Conservation (phyloP, 2,329 filamentous ascomycete genomes). For the Trichoderma sp. region DNA sequence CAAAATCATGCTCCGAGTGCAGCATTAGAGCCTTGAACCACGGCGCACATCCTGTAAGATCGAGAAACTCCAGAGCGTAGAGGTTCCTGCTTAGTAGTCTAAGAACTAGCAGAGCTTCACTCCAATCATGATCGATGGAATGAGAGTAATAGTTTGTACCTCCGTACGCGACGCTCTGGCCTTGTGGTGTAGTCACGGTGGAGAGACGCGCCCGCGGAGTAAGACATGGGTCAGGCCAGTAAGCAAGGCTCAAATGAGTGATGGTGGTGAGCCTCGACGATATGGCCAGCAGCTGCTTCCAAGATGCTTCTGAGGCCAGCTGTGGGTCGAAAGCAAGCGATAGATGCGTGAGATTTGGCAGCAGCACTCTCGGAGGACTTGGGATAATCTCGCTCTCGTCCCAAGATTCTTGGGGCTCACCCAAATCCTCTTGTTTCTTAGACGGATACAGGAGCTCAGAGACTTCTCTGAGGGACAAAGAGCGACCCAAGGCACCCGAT, state of each 20-base stretch:
- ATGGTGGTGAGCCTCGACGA: slow-evolving; percentile 56
- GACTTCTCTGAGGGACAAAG: slow-evolving; percentile 57
- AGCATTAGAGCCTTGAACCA: slow-evolving; percentile 58
- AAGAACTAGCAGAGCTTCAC: slow-evolving; percentile 60
- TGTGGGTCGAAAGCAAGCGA: slow-evolving; percentile 57
- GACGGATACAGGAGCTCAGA: slow-evolving; percentile 54
- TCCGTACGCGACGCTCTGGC: slow-evolving; percentile 53
- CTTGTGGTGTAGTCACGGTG: slow-evolving; percentile 51
- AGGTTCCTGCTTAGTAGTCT: slow-evolving; percentile 57
- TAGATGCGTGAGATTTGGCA: slow-evolving; percentile 64
- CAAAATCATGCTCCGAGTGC: slow-evolving; percentile 49
- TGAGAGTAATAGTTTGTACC: slow-evolving; percentile 63
- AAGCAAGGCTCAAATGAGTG: slow-evolving; percentile 64
- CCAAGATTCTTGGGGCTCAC: slow-evolving; percentile 57
- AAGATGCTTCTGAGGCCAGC: slow-evolving; percentile 49
- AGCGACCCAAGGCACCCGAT: slow-evolving; percentile 54
- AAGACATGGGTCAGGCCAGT: slow-evolving; percentile 64
- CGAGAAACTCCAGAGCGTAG: slow-evolving; percentile 63
- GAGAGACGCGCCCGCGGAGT: slow-evolving; percentile 57
- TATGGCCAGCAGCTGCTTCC: slow-evolving; percentile 62
- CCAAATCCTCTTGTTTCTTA: slow-evolving; percentile 30
- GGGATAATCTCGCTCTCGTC: slow-evolving; percentile 47
- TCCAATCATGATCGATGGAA: slow-evolving; percentile 61
- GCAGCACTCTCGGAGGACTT: slow-evolving; percentile 44
- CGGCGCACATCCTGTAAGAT: slow-evolving; percentile 61